These are phyloP conservation scores for Solanum raphanifolium DNA, from an alignment of 257 asterid species.

Conservation along the genomic window DNA sequence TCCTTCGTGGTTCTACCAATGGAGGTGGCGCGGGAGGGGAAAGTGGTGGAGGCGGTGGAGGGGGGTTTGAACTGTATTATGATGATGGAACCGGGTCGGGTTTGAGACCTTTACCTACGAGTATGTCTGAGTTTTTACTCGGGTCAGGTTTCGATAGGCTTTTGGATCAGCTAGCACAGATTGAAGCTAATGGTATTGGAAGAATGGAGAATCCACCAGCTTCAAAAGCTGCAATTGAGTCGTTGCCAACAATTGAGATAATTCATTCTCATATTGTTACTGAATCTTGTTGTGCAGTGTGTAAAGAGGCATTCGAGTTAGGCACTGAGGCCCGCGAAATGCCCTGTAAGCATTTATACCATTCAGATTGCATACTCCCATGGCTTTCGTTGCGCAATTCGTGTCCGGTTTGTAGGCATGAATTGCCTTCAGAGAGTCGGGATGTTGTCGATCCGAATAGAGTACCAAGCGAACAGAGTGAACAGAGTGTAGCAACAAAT, in stretches of 20 bases:
- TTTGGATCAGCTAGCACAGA: constrained; percentile 59
- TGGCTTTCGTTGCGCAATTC: constrained; percentile 75
- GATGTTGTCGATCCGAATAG: constrained; percentile 18
- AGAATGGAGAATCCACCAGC: constrained; percentile 72
- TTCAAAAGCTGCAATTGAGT: constrained; percentile 70
- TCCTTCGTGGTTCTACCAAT: constrained; percentile 57
- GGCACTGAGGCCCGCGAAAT: constrained; percentile 66
- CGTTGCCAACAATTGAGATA: constrained; percentile 57
- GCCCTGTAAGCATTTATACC: constrained; percentile 89
- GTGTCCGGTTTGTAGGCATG: constrained; percentile 82
- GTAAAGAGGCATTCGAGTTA: constrained; percentile 70
- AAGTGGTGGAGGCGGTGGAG: constrained; percentile 21
- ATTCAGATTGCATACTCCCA: constrained; percentile 70
- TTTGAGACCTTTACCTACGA: constrained; percentile 57
- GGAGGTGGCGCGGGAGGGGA: constrained; percentile 15
- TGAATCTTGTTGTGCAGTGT: constrained; percentile 72
- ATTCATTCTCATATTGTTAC: constrained; percentile 26
- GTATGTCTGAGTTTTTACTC: constrained; percentile 67
- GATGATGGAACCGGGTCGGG: constrained; percentile 90
- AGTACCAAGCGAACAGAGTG: constrained; percentile 12
- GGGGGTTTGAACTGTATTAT: constrained; percentile 61
- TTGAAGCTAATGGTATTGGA: constrained; percentile 61
- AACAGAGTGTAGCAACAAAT: constrained; percentile 9
- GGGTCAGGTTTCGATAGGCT: constrained; percentile 88
- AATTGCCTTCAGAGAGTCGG: constrained; percentile 39